A percentile compares a stretch with the other conserved stretches of the same genome.
Evolutionary conservation across 352 stramenopile species (phyloP).

Genomic region (Globisporangium cylindrosporum): DNA sequence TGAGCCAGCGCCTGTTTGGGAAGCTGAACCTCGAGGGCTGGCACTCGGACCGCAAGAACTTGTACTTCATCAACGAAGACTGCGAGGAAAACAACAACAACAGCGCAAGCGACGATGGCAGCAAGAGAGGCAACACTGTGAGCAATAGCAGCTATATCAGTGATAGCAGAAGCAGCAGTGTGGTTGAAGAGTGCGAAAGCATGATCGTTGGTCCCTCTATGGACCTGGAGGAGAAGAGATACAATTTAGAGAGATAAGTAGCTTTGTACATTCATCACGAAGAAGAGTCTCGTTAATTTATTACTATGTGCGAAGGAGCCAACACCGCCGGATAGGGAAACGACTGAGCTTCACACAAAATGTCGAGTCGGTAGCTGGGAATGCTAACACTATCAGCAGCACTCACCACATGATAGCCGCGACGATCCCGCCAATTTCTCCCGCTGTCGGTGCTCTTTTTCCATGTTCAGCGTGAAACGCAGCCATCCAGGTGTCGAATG

Average conservation of each 20-base stretch:
- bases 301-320: neutral
- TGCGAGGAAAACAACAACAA: neutral
- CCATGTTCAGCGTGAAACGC: neutral
- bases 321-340: neutral
- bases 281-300: neutral
- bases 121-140: neutral
- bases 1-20: conserved; percentile 22
- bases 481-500: neutral
- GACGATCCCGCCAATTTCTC: neutral
- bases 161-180: neutral
- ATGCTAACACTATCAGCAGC: no score
- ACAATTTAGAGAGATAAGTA: neutral
- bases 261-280: neutral
- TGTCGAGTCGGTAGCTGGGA: no score
- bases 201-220: neutral
- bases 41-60: conserved; percentile 32
- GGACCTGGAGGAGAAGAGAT: neutral
- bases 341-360: no score
- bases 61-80: conserved; percentile 11
- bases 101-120: neutral
- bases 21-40: conserved; percentile 43
- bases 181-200: neutral
- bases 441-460: neutral
- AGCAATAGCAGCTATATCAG: neutral
- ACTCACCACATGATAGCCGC: neutral